These are phyloP conservation scores for Babesia caballi DNA, from an alignment of 169 alveolate genomes.

Conservation along the genomic window DNA sequence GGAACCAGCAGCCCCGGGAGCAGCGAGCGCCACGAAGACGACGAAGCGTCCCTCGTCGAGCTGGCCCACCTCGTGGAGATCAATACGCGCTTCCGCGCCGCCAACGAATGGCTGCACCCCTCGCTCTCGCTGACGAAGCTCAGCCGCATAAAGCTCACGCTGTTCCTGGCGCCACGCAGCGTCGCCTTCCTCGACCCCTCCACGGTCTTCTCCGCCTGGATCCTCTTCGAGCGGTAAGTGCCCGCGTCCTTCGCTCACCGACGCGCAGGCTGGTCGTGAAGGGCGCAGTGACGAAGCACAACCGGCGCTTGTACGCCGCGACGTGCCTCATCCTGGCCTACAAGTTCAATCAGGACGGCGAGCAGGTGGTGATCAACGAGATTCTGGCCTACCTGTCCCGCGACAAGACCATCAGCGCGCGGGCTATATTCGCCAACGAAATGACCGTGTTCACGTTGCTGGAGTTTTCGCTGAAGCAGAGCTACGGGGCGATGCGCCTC, in stretches of 20 bases:
- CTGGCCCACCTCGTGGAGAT: background rate
- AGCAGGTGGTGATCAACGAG: conserved; percentile 68
- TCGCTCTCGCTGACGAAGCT: conserved; percentile 58
- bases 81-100: conserved; percentile 34
- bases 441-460: conserved; percentile 66
- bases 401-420: conserved; percentile 58
- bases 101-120: conserved; percentile 61
- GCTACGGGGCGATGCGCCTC: conserved; percentile 57
- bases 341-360: conserved; percentile 77
- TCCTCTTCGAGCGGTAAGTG: conserved; percentile 69
- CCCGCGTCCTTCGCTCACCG: too few species aligned
- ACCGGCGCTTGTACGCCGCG: conserved; percentile 74
- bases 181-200: conserved; percentile 74
- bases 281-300: conserved; percentile 69
- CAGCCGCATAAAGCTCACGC: conserved; percentile 50
- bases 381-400: conserved; percentile 57
- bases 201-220: conserved; percentile 77
- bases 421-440: conserved; percentile 64
- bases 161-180: conserved; percentile 57
- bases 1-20: background rate
- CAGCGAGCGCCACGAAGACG: background rate
- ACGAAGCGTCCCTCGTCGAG: background rate
- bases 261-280: conserved; percentile 63
- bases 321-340: conserved; percentile 72
- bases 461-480: conserved; percentile 67